Conservation (phyloP, 2,329 filamentous ascomycete species). For the Neurospora sp. region DNA sequence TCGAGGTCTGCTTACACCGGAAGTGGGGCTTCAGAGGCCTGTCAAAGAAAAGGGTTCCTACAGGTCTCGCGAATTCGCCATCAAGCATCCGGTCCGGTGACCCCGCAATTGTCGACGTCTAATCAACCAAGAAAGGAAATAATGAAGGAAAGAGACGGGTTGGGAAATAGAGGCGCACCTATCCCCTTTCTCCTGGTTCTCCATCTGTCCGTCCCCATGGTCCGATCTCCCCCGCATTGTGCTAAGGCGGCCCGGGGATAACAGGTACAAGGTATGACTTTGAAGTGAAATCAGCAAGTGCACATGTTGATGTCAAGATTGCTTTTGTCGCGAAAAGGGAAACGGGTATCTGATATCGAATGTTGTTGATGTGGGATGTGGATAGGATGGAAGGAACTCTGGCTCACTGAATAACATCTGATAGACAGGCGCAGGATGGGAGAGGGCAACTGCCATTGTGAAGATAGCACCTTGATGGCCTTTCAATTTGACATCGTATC, state of each 20-base stretch:
- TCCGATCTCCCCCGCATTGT: background rate
- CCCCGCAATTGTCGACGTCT: background rate
- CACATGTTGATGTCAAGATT: background rate
- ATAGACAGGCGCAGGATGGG: background rate
- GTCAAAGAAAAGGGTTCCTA: background rate
- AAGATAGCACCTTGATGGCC: background rate
- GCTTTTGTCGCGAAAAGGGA: background rate
- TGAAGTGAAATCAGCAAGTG: background rate
- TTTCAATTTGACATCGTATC: background rate
- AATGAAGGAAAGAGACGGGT: background rate
- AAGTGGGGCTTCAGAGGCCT: background rate
- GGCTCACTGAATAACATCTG: background rate
- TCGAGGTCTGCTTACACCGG: background rate
- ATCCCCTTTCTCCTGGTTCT: background rate
- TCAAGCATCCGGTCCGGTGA: background rate
- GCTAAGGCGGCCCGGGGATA: background rate
- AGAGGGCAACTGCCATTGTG: background rate
- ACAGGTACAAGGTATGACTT: background rate
- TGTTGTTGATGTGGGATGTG: background rate
- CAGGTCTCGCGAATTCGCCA: background rate
- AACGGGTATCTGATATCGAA: background rate
- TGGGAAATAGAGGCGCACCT: background rate
- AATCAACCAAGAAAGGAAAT: background rate
- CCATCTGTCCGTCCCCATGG: background rate
- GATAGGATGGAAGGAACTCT: background rate